Percentiles rank a stretch among this genome's conserved stretches.
These are phyloP conservation scores for Sphaerosporella brunnea DNA, from an alignment of 495 filamentous ascomycete genomes.

Conservation along the genomic window DNA sequence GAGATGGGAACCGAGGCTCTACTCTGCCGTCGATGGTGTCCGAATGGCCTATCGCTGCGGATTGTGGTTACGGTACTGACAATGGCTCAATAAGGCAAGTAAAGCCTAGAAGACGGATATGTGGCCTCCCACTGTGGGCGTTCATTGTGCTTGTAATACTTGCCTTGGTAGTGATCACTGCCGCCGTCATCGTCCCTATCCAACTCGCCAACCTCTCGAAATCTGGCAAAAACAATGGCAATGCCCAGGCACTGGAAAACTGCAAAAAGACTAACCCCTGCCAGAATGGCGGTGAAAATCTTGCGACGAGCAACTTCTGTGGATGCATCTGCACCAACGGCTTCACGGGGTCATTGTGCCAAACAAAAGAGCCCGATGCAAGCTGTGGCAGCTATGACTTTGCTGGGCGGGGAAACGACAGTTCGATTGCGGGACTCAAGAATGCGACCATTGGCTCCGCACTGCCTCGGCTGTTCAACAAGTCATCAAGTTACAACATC, in stretches of 20 bases:
- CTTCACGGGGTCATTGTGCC: slow-evolving; percentile 66
- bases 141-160: slow-evolving; percentile 54
- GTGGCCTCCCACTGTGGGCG: slow-evolving; percentile 67
- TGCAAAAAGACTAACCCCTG: slow-evolving; percentile 44
- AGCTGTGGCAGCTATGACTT: slow-evolving; percentile 54
- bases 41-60: slow-evolving; percentile 26
- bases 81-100: slow-evolving; percentile 6
- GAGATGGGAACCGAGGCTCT: no score
- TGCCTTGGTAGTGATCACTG: slow-evolving; percentile 57
- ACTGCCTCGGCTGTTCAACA: slow-evolving; percentile 52
- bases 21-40: slow-evolving; percentile 32
- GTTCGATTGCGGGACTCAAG: slow-evolving; percentile 27
- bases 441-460: slow-evolving; percentile 67
- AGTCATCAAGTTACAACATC: slow-evolving; percentile 55
- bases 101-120: slow-evolving; percentile 35
- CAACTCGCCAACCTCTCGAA: slow-evolving; percentile 57
- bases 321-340: slow-evolving; percentile 76
- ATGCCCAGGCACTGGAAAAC: slow-evolving; percentile 27
- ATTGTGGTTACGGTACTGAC: slow-evolving; percentile 12
- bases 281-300: slow-evolving; percentile 62
- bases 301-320: slow-evolving; percentile 47
- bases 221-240: slow-evolving; percentile 31
- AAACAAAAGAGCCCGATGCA: slow-evolving; percentile 36
- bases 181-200: slow-evolving; percentile 72
- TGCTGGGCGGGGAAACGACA: slow-evolving; percentile 26